Base-by-base conservation (phyloP, 495 filamentous ascomycete genomes). In the Cercophora sp. region DNA sequence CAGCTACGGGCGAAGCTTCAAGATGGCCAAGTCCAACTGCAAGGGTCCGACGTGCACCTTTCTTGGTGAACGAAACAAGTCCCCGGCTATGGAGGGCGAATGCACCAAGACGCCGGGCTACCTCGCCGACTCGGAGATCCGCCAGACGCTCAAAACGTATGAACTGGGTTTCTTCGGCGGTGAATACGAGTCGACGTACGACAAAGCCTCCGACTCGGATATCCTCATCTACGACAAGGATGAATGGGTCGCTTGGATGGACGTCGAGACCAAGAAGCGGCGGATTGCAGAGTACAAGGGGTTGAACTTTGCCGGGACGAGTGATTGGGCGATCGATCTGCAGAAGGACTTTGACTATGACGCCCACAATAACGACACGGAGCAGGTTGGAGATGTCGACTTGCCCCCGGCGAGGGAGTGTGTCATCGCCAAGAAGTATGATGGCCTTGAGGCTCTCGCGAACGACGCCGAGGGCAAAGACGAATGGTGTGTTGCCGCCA, bases 191-290 rank as follows among this genome's bases (percentile, higher is more conserved):
- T 40, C 48, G 8, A 25, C 16, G n/a, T 51, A 51, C 48, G 48
- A 51, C 48, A 19, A 29, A 18, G 48, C 19, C 1, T 51, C 48
- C 2, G 48, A 51, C 48, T 70, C 66, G 8, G 57, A 75, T 48
- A 70, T 77, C 13, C 8, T 77, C 1, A 63, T 76, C 3, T 79
- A 72, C 45, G 57, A 73, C 43, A 45, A 63, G n/a, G 70, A 62
- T 6, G 55, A 75, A 6, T 76, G 70, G 70, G 71, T 76, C 1
- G 57, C 63, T 0, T 78, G 68, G 46, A 77, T 77, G 74, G 53
- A 52, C 36, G 27, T 58, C 23, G 36, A 32, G 8, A 70, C 36
- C 34, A 70, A 69, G 55, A 15, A 11, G 0, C 35, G 15, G 1
- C 64, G 69, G 2, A 40, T 16, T 1, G 20, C 31, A 0, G 25